Base-by-base conservation (phyloP, 1,284 basidiomycete species). In the Trichosporon sp. region DNA sequence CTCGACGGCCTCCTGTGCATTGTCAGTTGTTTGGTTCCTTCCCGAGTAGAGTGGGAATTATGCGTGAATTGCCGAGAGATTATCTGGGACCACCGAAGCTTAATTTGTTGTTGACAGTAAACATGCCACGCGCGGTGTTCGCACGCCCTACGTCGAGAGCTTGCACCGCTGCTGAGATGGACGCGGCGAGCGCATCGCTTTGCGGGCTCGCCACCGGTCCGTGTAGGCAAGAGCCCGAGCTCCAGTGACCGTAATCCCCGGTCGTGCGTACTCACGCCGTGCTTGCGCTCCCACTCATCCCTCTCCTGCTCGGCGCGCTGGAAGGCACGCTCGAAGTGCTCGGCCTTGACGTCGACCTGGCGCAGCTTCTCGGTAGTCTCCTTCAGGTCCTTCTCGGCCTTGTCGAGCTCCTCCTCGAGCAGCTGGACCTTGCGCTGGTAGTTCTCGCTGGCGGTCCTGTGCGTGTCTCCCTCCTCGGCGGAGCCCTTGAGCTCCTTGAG, bases 281-380 rank as follows among this genome's bases (percentile, higher is more conserved):
- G 91, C 83, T 97, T 98, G 84, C 88, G 86, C 86, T 98, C 95
- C 92, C 90, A 93, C 60, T 82, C 78, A 78, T 97, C 95, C 66
- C 94, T 88, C 81, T 99, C 96, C 78, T 91, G 88, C 81, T 98
- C 95, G 65, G 87, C 83, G 61, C 90, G 87, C 71, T 88, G 85
- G 23, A 97, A 88, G 77, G 96, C 92, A 62, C 95, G 87, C 82
- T 98, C 95, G 81, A 94, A 96, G 84, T 98, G 93, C 81, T 99
- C 96, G 23, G 96, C 95, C 84, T 98, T 98, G 82, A 99, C 90
- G 79, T 99, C 96, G 64, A 95, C 92, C 80, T 97, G 93, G 71
- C 96, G 87, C 73, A 99, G 85, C 95, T 95, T 97, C 82, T 98
- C 96, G 32, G 91, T 90, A 2, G 92, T 94, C 77, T 99, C 95